Evolutionary conservation across 768 basidiomycete genomes (phyloP).

Genomic region (Glaciozyma martinii): DNA sequence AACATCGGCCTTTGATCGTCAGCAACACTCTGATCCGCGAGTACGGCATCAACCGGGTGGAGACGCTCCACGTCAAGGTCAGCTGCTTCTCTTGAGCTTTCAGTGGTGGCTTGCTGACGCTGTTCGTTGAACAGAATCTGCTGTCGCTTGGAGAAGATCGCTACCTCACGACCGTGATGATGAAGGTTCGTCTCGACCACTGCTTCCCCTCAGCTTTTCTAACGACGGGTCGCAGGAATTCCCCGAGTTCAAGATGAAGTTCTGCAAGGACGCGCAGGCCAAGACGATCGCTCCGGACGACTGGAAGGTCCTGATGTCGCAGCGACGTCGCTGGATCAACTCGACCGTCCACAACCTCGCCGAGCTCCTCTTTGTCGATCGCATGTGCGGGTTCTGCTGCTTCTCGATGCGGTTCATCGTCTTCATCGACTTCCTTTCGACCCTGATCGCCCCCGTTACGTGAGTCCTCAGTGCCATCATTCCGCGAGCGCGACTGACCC

Average conservation of each 20-base stretch:
- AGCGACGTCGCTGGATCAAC: slow-evolving; percentile 99
- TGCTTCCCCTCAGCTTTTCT: background rate
- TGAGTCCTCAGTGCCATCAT: background rate
- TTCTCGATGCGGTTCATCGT: slow-evolving; percentile 99
- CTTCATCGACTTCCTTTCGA: slow-evolving; percentile 60
- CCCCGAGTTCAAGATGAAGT: slow-evolving; percentile 87
- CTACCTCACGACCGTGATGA: slow-evolving; percentile 85
- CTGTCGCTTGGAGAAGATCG: slow-evolving; percentile 98
- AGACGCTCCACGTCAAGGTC: slow-evolving; percentile 61
- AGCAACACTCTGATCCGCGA: slow-evolving; percentile 68
- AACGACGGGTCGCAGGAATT: slow-evolving; percentile 51
- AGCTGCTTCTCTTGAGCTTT: background rate
- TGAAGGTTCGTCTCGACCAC: slow-evolving; percentile 47
- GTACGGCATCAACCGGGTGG: slow-evolving; percentile 91
- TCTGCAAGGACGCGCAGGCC: slow-evolving; percentile 86
- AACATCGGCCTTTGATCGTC: slow-evolving; percentile 88
- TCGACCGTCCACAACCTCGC: slow-evolving; percentile 95
- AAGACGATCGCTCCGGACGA: slow-evolving; percentile 92
- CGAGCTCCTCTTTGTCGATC: slow-evolving; percentile 82
- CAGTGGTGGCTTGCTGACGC: background rate
- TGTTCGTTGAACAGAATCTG: slow-evolving; percentile 70
- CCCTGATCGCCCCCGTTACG: slow-evolving; percentile 43
- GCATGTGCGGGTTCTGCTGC: slow-evolving; percentile 92
- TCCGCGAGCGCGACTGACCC: background rate
- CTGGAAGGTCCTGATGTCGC: slow-evolving; percentile 70